A percentile compares a stretch with the other conserved stretches of the same genome.
phyloP scores from a whole-genome alignment of 148 eudicot genomes.

The Camellia lanceoleosa region DNA sequence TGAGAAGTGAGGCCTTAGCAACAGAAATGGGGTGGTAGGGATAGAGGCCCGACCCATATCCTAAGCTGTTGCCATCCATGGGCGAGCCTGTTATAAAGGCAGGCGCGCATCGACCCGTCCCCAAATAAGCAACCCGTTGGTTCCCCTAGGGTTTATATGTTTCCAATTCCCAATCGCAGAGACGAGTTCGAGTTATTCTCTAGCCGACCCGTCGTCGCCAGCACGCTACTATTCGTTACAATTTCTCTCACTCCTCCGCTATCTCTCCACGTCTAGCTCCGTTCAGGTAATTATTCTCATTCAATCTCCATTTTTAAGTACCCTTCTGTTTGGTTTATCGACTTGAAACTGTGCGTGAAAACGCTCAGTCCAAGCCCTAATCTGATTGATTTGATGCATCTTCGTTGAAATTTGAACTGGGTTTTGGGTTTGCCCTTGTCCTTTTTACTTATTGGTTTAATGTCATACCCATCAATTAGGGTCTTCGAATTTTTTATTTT shows the following conservation, averaged over 20 bases:
- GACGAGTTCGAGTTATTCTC: no score
- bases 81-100: no score
- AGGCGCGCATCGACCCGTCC: no score
- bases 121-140: background rate
- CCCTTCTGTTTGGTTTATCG: background rate
- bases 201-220: background rate
- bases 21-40: no score
- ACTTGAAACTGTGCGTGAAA: background rate
- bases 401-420: background rate
- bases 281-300: background rate
- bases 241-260: background rate
- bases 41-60: no score
- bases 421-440: background rate
- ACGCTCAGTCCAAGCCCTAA: background rate
- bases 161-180: background rate
- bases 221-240: background rate
- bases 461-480: no score
- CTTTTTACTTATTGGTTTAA: no score
- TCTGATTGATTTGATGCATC: background rate
- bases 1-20: no score
- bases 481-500: no score
- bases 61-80: no score
- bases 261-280: background rate
- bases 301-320: background rate
- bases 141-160: slow-evolving; percentile 9